Base-by-base conservation (phyloP, 805 yeast species). In the Nakazawaea ernobii region DNA sequence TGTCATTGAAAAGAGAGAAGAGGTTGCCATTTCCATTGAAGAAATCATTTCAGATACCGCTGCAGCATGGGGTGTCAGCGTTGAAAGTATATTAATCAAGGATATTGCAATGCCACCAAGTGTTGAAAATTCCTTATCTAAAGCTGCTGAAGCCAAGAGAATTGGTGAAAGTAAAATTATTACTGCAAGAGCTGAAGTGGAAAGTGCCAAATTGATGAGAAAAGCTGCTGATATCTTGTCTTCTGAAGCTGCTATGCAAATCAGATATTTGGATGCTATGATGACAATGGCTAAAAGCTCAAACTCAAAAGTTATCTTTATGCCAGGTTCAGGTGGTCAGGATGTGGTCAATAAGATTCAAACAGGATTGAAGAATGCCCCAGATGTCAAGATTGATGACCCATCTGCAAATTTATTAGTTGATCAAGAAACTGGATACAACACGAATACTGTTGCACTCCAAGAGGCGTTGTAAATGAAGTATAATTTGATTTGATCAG, bases 111-210 rank as follows among this genome's bases (percentile, higher is more conserved):
- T 83, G 53, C 80, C 82, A 9, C 60, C 64, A 9, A 70, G 71
- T 35, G 82, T 83, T 41, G 77, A 82, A 43, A 67, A 73, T 43
- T 77, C 87, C 2, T 68, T 83, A 55, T 79, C 87, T 3, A 80
- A 78, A 74, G 89, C 88, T 14, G 86, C 90, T 14, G 86, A 84
- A 68, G 82, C 86, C 37, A 79, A 79, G 66, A 70, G 90, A 63
- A 80, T 82, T 51, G 89, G 89, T 67, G 90, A 83, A 62, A 75
- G 83, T 58, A 83, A 83, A 71, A 82, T 83, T 59, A 83, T 83
- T 59, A 79, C 81, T 52, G 88, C 88, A 32, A 77, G 75, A 61
- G 87, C 88, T 15, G 90, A 83, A 66, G 88, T 82, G 45, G 90
- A 83, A 63, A 70, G 80, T 59, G 87, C 89, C 45, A 82, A 82